phyloP scores from a whole-genome alignment of 1,284 basidiomycete genomes.

The Austroboletus niveus region DNA sequence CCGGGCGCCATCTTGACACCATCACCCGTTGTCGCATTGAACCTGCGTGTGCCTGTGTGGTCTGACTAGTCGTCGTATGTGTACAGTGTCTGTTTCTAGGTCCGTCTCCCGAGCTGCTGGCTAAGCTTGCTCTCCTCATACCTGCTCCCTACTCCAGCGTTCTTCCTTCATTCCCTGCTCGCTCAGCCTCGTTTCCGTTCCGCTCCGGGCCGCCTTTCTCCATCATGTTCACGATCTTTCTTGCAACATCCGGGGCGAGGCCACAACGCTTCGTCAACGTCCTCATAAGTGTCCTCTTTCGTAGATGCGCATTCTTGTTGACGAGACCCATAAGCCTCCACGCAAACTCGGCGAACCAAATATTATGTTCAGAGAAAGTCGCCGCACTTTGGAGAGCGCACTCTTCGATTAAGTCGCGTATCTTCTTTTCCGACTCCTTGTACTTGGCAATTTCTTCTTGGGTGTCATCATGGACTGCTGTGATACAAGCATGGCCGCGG shows the following conservation, averaged over 20 bases:
- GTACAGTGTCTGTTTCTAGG: no score
- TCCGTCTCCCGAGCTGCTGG: no score
- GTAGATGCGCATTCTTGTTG: conserved; percentile 11
- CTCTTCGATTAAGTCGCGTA: conserved; percentile 20
- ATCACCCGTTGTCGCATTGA: no score
- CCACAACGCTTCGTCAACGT: conserved; percentile 28
- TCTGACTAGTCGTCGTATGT: no score
- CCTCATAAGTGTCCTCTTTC: conserved; percentile 20
- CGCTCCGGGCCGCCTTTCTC: conserved; percentile 11
- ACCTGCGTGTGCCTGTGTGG: no score
- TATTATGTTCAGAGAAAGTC: conserved; percentile 14
- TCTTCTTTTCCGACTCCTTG: conserved; percentile 17
- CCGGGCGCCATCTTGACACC: no score
- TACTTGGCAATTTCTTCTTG: conserved; percentile 25
- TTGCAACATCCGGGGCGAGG: conserved; percentile 28
- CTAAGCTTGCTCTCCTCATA: no score
- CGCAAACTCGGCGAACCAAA: conserved; percentile 21
- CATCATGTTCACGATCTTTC: conserved; percentile 26
- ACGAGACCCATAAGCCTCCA: conserved; percentile 20
- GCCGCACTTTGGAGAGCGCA: conserved; percentile 15
- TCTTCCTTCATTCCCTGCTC: neutral
- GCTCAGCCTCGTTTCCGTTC: neutral
- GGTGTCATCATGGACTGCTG: conserved; percentile 30
- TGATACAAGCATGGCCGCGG: conserved; percentile 39
- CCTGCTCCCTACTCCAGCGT: no score